phyloP scores from a whole-genome alignment of 352 stramenopile species.

The Peronospora destructor region DNA sequence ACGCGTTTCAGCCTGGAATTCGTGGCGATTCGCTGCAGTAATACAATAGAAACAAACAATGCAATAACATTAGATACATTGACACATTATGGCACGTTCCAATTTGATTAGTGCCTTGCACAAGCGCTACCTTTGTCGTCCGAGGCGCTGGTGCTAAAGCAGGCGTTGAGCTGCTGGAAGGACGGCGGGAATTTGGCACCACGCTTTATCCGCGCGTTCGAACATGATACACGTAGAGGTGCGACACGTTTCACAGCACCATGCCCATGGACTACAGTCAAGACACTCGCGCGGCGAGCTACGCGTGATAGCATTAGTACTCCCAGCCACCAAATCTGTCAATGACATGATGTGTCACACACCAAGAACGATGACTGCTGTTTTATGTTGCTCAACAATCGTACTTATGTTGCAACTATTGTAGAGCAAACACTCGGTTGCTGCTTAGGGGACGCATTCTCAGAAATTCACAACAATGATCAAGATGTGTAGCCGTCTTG shows the following conservation, averaged over 20 bases:
- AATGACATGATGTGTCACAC: slow-evolving; percentile 11
- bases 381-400: neutral
- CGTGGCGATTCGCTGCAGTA: slow-evolving; percentile 53
- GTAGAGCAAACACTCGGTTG: neutral
- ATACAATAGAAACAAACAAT: slow-evolving; percentile 9
- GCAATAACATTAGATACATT: neutral
- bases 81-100: neutral
- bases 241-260: slow-evolving; percentile 10
- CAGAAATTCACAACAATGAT: neutral
- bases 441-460: neutral
- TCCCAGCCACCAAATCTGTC: slow-evolving; percentile 24
- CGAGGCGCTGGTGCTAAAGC: slow-evolving; percentile 33
- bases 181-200: slow-evolving; percentile 25
- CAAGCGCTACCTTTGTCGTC: slow-evolving; percentile 33
- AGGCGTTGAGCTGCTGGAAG: slow-evolving; percentile 32
- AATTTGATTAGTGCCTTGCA: neutral
- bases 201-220: slow-evolving; percentile 12
- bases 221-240: slow-evolving; percentile 1
- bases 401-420: too few species aligned
- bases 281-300: slow-evolving; percentile 26
- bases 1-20: slow-evolving; percentile 94
- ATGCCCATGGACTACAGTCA: slow-evolving; percentile 13
- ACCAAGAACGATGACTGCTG: neutral
- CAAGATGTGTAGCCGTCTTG: slow-evolving; percentile 30
- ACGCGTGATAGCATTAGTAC: slow-evolving; percentile 40